A percentile compares a stretch with the other conserved stretches of the same genome.
Conservation (phyloP, 352 stramenopile genomes). For the Phytophthora foliorum region DNA sequence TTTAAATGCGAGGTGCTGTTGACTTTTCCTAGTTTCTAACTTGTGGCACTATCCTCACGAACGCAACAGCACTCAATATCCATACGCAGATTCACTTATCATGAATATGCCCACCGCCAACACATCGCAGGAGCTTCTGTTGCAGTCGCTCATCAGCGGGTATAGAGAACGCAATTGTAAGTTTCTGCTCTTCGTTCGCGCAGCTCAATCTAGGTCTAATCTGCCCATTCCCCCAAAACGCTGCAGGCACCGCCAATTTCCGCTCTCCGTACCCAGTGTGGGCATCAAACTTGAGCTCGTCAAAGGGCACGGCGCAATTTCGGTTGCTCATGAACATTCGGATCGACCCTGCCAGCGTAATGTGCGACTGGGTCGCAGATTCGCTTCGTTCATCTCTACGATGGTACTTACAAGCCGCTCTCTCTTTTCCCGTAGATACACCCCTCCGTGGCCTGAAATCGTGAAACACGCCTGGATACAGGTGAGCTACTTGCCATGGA, state of each 20-base stretch:
- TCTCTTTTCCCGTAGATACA: constrained; percentile 49
- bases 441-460: constrained; percentile 64
- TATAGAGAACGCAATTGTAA: constrained; percentile 66
- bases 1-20: background rate
- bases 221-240: background rate
- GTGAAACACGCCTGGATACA: constrained; percentile 79
- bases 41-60: background rate
- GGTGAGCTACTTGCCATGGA: constrained; percentile 30
- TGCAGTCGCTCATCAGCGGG: constrained; percentile 43
- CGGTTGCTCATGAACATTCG: constrained; percentile 52
- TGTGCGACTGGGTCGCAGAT: constrained; percentile 18
- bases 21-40: background rate
- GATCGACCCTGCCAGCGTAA: constrained; percentile 43
- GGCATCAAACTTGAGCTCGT: constrained; percentile 38
- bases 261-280: constrained; percentile 52
- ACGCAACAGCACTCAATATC: constrained; percentile 41
- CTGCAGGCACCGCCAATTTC: constrained; percentile 49
- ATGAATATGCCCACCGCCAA: constrained; percentile 53
- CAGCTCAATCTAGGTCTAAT: background rate
- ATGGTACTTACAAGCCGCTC: background rate
- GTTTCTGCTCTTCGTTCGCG: constrained; percentile 1
- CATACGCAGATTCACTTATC: constrained; percentile 46
- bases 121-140: constrained; percentile 44
- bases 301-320: constrained; percentile 34
- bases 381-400: background rate